Percentiles rank a stretch among this genome's conserved stretches.
These are phyloP conservation scores for Boletellus emodensis DNA, from an alignment of 768 basidiomycete genomes.

Conservation along the genomic window DNA sequence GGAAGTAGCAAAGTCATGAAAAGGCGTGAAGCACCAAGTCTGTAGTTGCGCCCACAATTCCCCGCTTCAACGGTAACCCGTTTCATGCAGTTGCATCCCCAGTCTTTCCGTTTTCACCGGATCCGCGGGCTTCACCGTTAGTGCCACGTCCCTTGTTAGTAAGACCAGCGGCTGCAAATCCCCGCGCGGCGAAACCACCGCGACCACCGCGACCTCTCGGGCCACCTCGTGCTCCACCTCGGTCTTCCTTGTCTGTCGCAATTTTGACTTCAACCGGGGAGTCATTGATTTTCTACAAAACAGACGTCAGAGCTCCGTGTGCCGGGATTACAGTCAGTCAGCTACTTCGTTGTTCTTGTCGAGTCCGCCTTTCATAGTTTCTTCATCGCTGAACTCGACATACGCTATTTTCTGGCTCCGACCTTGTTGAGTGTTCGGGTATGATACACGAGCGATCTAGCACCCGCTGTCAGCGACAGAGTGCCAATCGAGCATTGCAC, in stretches of 20 bases:
- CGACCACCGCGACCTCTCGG: constrained; percentile 50
- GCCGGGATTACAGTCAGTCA: constrained; percentile 12
- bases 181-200: constrained; percentile 54
- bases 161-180: constrained; percentile 68
- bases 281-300: constrained; percentile 64
- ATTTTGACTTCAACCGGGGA: constrained; percentile 62
- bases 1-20: constrained; percentile 16
- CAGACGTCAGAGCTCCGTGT: constrained; percentile 5
- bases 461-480: not conserved
- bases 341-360: constrained; percentile 68
- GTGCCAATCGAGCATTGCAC: constrained; percentile 22
- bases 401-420: constrained; percentile 66
- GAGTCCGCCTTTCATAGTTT: constrained; percentile 75
- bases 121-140: constrained; percentile 29
- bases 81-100: constrained; percentile 25
- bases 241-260: constrained; percentile 55
- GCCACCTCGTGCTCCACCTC: constrained; percentile 43
- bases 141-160: constrained; percentile 33
- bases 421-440: constrained; percentile 47
- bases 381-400: constrained; percentile 88
- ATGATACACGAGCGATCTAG: constrained; percentile 66
- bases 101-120: constrained; percentile 26
- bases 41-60: constrained; percentile 14
- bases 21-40: constrained; percentile 15
- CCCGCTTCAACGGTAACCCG: constrained; percentile 15